Evolutionary conservation across 108 stramenopile species (phyloP).

Genomic region (Nannochloropsis salina): DNA sequence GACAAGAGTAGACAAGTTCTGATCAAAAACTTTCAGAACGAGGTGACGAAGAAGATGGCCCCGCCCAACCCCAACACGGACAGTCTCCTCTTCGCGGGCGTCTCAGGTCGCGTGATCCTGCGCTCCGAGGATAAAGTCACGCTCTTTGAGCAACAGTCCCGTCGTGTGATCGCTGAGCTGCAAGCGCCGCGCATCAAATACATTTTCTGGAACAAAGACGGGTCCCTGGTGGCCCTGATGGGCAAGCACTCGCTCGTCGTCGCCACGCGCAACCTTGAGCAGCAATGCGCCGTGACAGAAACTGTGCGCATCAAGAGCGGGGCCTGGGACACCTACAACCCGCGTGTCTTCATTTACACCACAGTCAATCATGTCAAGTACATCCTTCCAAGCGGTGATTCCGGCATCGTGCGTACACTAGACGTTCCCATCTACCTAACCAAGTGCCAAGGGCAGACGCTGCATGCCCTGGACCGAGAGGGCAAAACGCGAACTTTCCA

Average conservation of each 20-base stretch:
- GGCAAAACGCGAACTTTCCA: constrained; percentile 75
- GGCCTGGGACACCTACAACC: constrained; percentile 83
- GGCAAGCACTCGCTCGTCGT: constrained; percentile 86
- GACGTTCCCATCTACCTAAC: constrained; percentile 88
- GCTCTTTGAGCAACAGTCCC: constrained; percentile 90
- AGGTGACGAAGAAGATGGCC: constrained; percentile 81
- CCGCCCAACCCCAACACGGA: constrained; percentile 81
- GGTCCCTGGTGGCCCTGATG: constrained; percentile 70
- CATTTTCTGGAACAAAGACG: constrained; percentile 89
- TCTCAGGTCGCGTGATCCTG: constrained; percentile 85
- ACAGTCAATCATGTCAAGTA: constrained; percentile 98
- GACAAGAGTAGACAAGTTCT: constrained; percentile 84
- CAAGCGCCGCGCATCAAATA: constrained; percentile 88
- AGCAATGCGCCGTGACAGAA: constrained; percentile 89
- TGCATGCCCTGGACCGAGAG: constrained; percentile 90
- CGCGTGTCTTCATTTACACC: constrained; percentile 84
- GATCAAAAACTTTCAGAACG: constrained; percentile 92
- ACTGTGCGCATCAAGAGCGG: constrained; percentile 94
- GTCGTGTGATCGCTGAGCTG: constrained; percentile 90
- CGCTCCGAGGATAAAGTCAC: constrained; percentile 63
- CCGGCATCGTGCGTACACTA: constrained; percentile 91
- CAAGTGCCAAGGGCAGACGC: constrained; percentile 74
- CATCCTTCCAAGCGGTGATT: constrained; percentile 87
- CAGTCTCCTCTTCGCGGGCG: constrained; percentile 80
- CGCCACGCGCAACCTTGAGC: constrained; percentile 84